phyloP scores from a whole-genome alignment of 2,329 filamentous ascomycete genomes.

The Aspergillus sp. region DNA sequence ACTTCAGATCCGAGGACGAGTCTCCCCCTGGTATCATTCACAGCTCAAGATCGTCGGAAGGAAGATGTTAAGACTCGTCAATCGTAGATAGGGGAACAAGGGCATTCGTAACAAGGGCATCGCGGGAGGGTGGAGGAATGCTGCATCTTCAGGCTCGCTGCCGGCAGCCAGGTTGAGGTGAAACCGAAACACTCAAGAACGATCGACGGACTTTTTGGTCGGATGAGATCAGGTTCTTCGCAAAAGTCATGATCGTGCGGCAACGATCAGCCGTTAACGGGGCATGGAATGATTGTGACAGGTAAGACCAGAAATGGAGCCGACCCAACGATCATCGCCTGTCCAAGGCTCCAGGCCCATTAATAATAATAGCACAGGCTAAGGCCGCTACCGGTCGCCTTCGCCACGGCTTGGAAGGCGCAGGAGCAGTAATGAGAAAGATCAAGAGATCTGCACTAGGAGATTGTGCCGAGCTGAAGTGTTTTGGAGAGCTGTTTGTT shows the following conservation, averaged over 20 bases:
- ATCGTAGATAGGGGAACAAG: not conserved
- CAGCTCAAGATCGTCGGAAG: slow-evolving; percentile 4
- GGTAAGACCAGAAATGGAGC: slow-evolving; percentile 28
- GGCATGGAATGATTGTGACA: slow-evolving; percentile 39
- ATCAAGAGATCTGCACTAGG: slow-evolving; percentile 33
- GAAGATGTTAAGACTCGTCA: slow-evolving; percentile 4
- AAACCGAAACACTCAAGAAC: slow-evolving; percentile 3
- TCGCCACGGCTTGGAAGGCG: slow-evolving; percentile 18
- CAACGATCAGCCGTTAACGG: slow-evolving; percentile 46
- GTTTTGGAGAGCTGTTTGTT: not conserved
- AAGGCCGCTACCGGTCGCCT: slow-evolving; percentile 5
- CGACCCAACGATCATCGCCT: slow-evolving; percentile 22
- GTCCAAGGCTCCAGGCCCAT: slow-evolving; percentile 18
- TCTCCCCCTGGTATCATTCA: slow-evolving; percentile 10
- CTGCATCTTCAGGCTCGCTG: not conserved
- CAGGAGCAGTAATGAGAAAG: slow-evolving; percentile 25
- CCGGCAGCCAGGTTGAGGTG: not conserved
- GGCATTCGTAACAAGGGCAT: not conserved
- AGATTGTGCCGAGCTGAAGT: slow-evolving; percentile 25
- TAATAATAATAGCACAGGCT: slow-evolving; percentile 11
- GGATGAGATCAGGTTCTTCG: slow-evolving; percentile 34
- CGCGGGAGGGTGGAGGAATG: not conserved
- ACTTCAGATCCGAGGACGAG: slow-evolving; percentile 24
- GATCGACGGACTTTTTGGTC: slow-evolving; percentile 4
- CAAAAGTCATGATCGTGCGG: slow-evolving; percentile 30